These are phyloP conservation scores for Herpotrichia juniperi DNA, from an alignment of 2,329 filamentous ascomycete genomes.

Conservation along the genomic window DNA sequence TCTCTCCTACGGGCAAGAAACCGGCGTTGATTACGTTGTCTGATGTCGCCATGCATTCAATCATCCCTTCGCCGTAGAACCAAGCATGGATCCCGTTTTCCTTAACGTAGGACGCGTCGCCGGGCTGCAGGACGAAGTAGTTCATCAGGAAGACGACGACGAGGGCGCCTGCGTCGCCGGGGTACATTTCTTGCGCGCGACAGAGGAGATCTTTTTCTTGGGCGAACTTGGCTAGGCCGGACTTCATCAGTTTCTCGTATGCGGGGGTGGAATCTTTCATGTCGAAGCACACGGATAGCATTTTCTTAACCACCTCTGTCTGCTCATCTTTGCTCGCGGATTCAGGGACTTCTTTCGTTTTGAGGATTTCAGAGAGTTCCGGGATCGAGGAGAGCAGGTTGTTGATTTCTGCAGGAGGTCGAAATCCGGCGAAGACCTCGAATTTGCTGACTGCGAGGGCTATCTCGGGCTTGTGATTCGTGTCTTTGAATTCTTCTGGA, in stretches of 20 bases:
- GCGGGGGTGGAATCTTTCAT: slow-evolving; percentile 61
- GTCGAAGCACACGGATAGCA: slow-evolving; percentile 61
- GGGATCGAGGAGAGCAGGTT: slow-evolving; percentile 62
- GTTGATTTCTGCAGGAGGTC: slow-evolving; percentile 66
- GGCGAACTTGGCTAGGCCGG: slow-evolving; percentile 58
- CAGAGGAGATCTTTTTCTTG: slow-evolving; percentile 64
- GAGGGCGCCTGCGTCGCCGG: slow-evolving; percentile 69
- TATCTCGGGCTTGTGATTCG: slow-evolving; percentile 83
- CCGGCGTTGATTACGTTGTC: slow-evolving; percentile 78
- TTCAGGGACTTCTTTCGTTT: slow-evolving; percentile 42
- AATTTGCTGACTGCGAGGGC: slow-evolving; percentile 74
- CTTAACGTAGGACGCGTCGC: slow-evolving; percentile 72
- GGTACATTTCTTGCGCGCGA: slow-evolving; percentile 69
- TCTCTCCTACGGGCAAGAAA: slow-evolving; percentile 73
- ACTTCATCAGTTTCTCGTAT: slow-evolving; percentile 57
- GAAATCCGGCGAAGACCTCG: slow-evolving; percentile 78
- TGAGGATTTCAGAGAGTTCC: slow-evolving; percentile 61
- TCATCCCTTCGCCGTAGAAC: slow-evolving; percentile 73
- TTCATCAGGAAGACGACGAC: slow-evolving; percentile 78
- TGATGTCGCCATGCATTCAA: slow-evolving; percentile 78
- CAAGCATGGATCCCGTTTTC: slow-evolving; percentile 78
- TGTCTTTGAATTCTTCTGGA: slow-evolving; percentile 70
- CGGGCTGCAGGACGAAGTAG: slow-evolving; percentile 68
- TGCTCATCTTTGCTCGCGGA: slow-evolving; percentile 62
- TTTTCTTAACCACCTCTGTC: slow-evolving; percentile 58